These are phyloP conservation scores for Cercophora scortea DNA, from an alignment of 495 filamentous ascomycete species.

Conservation along the genomic window DNA sequence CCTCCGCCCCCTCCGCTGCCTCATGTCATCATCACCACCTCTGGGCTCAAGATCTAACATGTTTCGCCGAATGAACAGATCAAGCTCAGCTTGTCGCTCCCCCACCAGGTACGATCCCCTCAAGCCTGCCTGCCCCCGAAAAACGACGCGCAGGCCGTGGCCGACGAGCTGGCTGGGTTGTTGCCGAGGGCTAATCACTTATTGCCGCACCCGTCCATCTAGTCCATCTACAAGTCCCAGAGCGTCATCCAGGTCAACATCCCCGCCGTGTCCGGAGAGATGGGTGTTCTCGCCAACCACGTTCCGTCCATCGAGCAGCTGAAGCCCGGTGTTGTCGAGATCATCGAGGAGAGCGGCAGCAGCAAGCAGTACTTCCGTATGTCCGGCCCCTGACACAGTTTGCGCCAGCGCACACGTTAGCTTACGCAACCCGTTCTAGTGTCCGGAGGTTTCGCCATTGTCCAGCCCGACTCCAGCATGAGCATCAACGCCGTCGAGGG, in stretches of 20 bases:
- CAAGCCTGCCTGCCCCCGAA: background rate
- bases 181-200: slow-evolving; percentile 25
- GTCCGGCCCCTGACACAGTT: slow-evolving; percentile 23
- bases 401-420: background rate
- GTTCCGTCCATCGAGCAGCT: slow-evolving; percentile 98
- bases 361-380: slow-evolving; percentile 98
- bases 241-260: slow-evolving; percentile 93
- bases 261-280: slow-evolving; percentile 94
- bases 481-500: slow-evolving; percentile 98
- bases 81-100: slow-evolving; percentile 92
- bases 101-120: slow-evolving; percentile 78
- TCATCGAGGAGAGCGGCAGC: slow-evolving; percentile 82
- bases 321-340: slow-evolving; percentile 89
- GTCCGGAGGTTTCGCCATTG: slow-evolving; percentile 92
- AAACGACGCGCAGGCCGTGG: background rate
- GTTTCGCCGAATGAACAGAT: slow-evolving; percentile 52
- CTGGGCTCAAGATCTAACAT: slow-evolving; percentile 10
- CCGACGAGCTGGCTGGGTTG: background rate
- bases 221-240: slow-evolving; percentile 55
- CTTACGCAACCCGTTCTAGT: slow-evolving; percentile 44
- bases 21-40: background rate
- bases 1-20: background rate
- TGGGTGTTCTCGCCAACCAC: slow-evolving; percentile 98
- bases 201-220: slow-evolving; percentile 29
- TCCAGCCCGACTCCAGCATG: slow-evolving; percentile 88